Conservation (phyloP, 495 filamentous ascomycete genomes). For the Aspergillus sclerotiicarbonarius region DNA sequence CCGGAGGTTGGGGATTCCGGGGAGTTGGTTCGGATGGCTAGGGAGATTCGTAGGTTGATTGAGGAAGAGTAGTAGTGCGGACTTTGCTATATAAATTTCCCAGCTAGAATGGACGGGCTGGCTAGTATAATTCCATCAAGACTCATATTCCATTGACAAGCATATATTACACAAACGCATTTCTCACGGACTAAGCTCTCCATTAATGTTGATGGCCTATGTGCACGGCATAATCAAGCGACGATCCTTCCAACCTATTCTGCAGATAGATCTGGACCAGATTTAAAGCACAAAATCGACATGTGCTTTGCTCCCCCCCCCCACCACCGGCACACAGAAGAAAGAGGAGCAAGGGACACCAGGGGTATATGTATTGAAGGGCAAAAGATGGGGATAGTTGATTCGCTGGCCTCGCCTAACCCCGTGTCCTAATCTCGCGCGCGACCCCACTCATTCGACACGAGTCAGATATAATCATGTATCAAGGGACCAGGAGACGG, state of each 20-base stretch:
- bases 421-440: background rate
- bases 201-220: background rate
- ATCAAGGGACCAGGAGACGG: background rate
- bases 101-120: no score
- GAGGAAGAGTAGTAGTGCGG: no score
- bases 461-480: background rate
- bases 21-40: background rate
- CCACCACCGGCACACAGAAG: slow-evolving; percentile 16
- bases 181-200: slow-evolving; percentile 1
- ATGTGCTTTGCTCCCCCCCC: slow-evolving; percentile 5
- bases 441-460: background rate
- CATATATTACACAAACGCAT: slow-evolving; percentile 6
- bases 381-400: background rate
- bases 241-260: slow-evolving; percentile 30
- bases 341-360: slow-evolving; percentile 16
- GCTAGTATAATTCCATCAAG: background rate
- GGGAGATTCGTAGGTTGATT: background rate
- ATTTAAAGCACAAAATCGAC: slow-evolving; percentile 19
- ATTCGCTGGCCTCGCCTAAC: background rate
- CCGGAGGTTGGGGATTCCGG: background rate
- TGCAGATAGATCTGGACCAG: slow-evolving; percentile 38
- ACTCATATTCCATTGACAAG: slow-evolving; percentile 5
- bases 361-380: slow-evolving; percentile 26
- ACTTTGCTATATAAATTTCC: background rate
- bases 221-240: background rate